phyloP scores from a whole-genome alignment of 2,329 filamentous ascomycete genomes.

The Clathrospora elynae region DNA sequence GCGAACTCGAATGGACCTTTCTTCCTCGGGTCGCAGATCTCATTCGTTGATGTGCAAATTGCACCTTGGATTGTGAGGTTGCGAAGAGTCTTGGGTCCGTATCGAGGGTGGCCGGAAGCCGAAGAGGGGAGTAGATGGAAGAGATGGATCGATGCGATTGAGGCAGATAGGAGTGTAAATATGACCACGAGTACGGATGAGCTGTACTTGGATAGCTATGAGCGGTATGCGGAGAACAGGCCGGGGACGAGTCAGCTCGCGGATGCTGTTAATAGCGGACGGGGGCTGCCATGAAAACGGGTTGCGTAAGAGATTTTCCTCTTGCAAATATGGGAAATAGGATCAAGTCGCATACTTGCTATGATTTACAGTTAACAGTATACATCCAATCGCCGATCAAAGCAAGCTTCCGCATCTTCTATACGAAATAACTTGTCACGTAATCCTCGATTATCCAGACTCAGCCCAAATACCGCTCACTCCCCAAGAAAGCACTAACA shows the following conservation, averaged over 20 bases:
- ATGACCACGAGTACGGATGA: constrained; percentile 70
- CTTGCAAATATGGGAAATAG: no score
- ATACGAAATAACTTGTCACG: no score
- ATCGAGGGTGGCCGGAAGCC: constrained; percentile 69
- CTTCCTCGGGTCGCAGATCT: constrained; percentile 64
- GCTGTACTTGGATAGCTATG: constrained; percentile 70
- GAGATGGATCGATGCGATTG: constrained; percentile 72
- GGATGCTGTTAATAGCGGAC: constrained; percentile 64
- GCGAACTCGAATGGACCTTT: constrained; percentile 68
- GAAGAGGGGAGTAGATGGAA: constrained; percentile 68
- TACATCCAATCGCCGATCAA: no score
- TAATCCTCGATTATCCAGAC: no score
- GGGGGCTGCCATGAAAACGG: constrained; percentile 55
- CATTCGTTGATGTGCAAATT: constrained; percentile 75
- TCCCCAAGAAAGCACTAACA: no score
- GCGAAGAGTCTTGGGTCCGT: constrained; percentile 67
- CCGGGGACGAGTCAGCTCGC: constrained; percentile 64
- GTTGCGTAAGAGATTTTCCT: no score
- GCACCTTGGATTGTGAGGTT: constrained; percentile 76
- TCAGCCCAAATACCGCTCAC: no score
- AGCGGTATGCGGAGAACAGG: constrained; percentile 66
- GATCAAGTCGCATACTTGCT: no score
- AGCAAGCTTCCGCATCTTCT: no score
- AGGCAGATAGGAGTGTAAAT: constrained; percentile 65
- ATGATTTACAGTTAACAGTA: no score